Conservation (phyloP, 2,329 filamentous ascomycete species). For the Xylaria sp. region DNA sequence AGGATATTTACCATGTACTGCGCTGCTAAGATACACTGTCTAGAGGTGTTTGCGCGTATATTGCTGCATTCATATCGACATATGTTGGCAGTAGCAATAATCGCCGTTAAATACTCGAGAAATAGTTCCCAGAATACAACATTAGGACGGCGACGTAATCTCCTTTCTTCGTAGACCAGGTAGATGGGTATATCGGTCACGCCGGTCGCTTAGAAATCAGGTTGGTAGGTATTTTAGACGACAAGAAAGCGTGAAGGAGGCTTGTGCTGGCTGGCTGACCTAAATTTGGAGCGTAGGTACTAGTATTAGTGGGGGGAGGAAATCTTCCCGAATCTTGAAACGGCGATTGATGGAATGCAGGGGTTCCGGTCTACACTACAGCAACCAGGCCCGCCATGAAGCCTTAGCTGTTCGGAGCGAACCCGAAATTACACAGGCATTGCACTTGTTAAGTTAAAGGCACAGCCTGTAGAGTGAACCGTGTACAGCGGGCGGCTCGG, state of each 20-base stretch:
- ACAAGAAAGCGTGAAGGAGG: slow-evolving; percentile 3
- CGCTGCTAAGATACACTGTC: neutral
- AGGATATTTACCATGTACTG: neutral
- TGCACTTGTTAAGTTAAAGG: neutral
- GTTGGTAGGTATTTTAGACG: neutral
- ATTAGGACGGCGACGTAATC: neutral
- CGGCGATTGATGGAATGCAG: slow-evolving; percentile 4
- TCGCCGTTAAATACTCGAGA: neutral
- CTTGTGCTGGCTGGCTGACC: slow-evolving; percentile 10
- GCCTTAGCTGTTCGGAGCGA: slow-evolving; percentile 9
- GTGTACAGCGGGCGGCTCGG: slow-evolving; percentile 25
- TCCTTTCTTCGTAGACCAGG: neutral
- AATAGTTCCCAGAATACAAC: neutral
- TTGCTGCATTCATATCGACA: neutral
- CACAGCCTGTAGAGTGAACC: neutral
- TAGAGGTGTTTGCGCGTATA: neutral
- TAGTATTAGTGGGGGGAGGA: slow-evolving; percentile 37
- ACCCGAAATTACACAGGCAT: slow-evolving; percentile 22
- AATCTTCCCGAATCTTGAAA: slow-evolving; percentile 52
- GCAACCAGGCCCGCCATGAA: neutral
- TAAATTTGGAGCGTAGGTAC: slow-evolving; percentile 22
- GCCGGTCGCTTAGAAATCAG: slow-evolving; percentile 26
- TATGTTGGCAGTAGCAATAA: neutral
- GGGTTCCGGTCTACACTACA: slow-evolving; percentile 4
- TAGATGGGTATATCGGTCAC: slow-evolving; percentile 26